Percentiles rank a stretch among this genome's conserved stretches.
Evolutionary conservation across 257 asterid genomes (phyloP).

Genomic region (Gentiana macrophylla): DNA sequence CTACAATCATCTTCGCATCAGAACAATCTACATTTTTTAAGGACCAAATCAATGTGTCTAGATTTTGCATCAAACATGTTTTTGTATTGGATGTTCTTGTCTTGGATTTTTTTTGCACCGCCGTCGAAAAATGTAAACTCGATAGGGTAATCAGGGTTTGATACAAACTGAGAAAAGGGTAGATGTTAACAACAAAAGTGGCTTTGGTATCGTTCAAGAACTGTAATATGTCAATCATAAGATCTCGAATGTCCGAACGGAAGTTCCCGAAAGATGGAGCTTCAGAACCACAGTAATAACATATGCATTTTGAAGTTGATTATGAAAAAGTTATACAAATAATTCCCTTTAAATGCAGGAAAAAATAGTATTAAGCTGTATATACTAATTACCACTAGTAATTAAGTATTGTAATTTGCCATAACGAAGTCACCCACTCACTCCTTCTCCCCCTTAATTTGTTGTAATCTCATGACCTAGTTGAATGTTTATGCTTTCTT

Average conservation of each 20-base stretch:
- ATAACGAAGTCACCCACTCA: too few relatives aligned
- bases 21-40: slow-evolving; percentile 27
- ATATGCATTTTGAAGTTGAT: slow-evolving; percentile 63
- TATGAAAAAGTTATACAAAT: too few relatives aligned
- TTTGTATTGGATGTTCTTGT: slow-evolving; percentile 18
- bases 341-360: too few relatives aligned
- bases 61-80: slow-evolving; percentile 33
- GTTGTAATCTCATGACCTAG: too few relatives aligned
- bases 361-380: too few relatives aligned
- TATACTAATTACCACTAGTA: too few relatives aligned
- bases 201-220: slow-evolving; percentile 13
- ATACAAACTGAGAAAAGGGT: slow-evolving; percentile 24
- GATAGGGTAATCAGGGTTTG: slow-evolving; percentile 12
- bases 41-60: slow-evolving; percentile 29
- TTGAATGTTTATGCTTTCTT: too few relatives aligned
- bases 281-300: slow-evolving; percentile 39
- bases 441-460: too few relatives aligned
- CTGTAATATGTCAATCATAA: slow-evolving; percentile 10
- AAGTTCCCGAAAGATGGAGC: slow-evolving; percentile 35
- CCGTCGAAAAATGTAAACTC: slow-evolving; percentile 32
- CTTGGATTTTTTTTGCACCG: slow-evolving; percentile 8
- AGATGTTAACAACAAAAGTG: slow-evolving; percentile 25
- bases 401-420: too few relatives aligned
- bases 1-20: slow-evolving; percentile 17
- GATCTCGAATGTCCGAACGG: slow-evolving; percentile 18